A percentile compares a stretch with the other conserved stretches of the same genome.
phyloP scores from a whole-genome alignment of 208 protist genomes.

The Giardia duodenalis region DNA sequence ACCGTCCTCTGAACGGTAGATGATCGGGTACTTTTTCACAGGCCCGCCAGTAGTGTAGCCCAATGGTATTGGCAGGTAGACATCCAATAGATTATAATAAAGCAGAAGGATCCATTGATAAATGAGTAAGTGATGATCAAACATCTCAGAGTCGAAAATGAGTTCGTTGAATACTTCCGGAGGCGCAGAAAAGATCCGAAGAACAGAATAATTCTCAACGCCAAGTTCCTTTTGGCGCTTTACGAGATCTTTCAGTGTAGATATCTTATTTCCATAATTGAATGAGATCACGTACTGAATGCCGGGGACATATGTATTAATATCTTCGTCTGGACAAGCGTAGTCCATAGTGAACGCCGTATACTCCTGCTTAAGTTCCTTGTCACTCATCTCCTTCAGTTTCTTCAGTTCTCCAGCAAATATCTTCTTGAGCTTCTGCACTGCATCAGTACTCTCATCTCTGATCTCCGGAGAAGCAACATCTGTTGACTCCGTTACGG shows the following conservation, averaged over 20 bases:
- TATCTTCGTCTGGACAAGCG: neutral
- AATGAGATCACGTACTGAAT: neutral
- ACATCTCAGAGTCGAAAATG: neutral
- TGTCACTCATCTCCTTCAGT: neutral
- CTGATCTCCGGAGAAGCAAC: too few species aligned
- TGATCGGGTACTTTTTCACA: too few species aligned
- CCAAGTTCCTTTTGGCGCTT: neutral
- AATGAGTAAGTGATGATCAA: neutral
- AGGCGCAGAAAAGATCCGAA: neutral
- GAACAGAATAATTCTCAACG: neutral
- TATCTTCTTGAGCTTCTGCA: too few species aligned
- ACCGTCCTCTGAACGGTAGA: too few species aligned
- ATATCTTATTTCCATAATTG: neutral
- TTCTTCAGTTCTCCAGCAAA: too few species aligned
- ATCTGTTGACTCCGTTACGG: too few species aligned
- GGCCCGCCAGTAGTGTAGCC: neutral
- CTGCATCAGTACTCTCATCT: too few species aligned
- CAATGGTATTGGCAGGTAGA: neutral
- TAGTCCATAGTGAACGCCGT: neutral
- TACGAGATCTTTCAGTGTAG: neutral
- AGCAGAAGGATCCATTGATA: neutral
- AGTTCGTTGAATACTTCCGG: neutral
- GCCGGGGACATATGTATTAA: neutral
- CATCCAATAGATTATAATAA: neutral
- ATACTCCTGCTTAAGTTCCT: neutral